phyloP scores from a whole-genome alignment of 306 rosid genomes.

The Vicia sativa region DNA sequence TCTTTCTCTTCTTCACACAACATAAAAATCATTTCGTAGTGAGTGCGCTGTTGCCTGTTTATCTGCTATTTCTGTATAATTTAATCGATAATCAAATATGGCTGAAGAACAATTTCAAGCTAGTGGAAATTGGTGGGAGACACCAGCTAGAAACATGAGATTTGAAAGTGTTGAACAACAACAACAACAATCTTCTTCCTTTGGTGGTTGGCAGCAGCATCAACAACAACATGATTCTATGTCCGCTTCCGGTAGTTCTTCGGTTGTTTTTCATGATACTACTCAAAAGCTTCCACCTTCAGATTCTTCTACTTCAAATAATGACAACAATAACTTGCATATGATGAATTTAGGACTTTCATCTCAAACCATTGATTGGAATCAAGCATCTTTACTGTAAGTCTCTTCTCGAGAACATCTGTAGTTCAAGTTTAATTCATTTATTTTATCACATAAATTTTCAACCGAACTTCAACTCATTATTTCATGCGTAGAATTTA shows the following conservation, averaged over 20 bases:
- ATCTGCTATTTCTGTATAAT: too few relatives aligned
- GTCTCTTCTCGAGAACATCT: slow-evolving; percentile 27
- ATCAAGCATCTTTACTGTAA: slow-evolving; percentile 77
- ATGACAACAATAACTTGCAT: slow-evolving; percentile 72
- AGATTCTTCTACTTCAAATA: slow-evolving; percentile 46
- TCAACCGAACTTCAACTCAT: neutral
- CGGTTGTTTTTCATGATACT: slow-evolving; percentile 58
- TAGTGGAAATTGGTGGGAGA: slow-evolving; percentile 89
- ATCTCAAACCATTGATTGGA: slow-evolving; percentile 75
- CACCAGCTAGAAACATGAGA: slow-evolving; percentile 56
- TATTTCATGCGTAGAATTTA: neutral
- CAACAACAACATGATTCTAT: slow-evolving; percentile 34
- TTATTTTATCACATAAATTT: neutral
- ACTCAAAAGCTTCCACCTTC: slow-evolving; percentile 54
- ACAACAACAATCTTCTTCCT: slow-evolving; percentile 59
- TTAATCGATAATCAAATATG: slow-evolving; percentile 43
- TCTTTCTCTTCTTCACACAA: slow-evolving; percentile 22
- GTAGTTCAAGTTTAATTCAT: neutral
- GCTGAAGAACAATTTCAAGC: slow-evolving; percentile 76
- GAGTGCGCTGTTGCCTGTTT: too few relatives aligned
- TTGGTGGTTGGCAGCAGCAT: slow-evolving; percentile 57
- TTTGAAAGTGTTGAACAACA: slow-evolving; percentile 68
- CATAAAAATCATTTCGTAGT: too few relatives aligned
- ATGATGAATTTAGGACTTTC: slow-evolving; percentile 87
- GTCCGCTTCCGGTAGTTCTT: slow-evolving; percentile 53